Conservation (phyloP, 441 rosid species). For the Melastoma candidum region DNA sequence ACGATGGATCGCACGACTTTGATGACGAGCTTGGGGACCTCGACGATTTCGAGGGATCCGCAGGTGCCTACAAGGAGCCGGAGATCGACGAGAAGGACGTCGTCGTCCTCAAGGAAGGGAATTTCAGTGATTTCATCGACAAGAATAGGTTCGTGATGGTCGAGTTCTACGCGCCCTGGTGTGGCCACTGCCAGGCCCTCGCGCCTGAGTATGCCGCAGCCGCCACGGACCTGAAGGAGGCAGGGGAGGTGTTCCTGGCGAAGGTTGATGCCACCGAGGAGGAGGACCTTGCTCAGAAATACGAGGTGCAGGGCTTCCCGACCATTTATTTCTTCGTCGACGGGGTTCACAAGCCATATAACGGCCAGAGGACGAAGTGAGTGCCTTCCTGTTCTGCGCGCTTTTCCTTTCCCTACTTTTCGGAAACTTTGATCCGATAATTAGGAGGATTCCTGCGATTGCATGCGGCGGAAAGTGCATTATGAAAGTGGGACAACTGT, state of each 20-base stretch:
- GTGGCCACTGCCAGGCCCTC: slow-evolving; percentile 89
- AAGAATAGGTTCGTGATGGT: slow-evolving; percentile 75
- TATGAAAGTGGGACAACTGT: no score
- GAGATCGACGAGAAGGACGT: slow-evolving; percentile 86
- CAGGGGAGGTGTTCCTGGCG: slow-evolving; percentile 56
- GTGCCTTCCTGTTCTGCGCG: slow-evolving; percentile 10
- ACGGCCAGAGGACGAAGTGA: slow-evolving; percentile 82
- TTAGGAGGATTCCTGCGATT: no score
- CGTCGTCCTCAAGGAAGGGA: slow-evolving; percentile 65
- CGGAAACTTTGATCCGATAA: no score
- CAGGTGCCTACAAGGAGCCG: slow-evolving; percentile 37
- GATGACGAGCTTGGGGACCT: slow-evolving; percentile 24
- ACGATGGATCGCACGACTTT: slow-evolving; percentile 21
- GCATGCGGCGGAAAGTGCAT: no score
- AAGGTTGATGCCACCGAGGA: slow-evolving; percentile 95
- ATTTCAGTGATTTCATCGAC: slow-evolving; percentile 58
- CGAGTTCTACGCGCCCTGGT: slow-evolving; percentile 99
- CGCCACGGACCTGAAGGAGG: slow-evolving; percentile 63
- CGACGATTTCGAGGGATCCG: slow-evolving; percentile 58
- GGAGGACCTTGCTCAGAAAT: slow-evolving; percentile 67
- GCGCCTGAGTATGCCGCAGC: slow-evolving; percentile 99
- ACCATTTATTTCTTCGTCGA: slow-evolving; percentile 69
- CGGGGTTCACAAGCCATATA: slow-evolving; percentile 72
- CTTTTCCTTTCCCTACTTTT: slow-evolving; percentile 6
- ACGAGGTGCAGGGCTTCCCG: slow-evolving; percentile 83